Conservation (phyloP, 106 monocot species). For the Agapanthus africanus region DNA sequence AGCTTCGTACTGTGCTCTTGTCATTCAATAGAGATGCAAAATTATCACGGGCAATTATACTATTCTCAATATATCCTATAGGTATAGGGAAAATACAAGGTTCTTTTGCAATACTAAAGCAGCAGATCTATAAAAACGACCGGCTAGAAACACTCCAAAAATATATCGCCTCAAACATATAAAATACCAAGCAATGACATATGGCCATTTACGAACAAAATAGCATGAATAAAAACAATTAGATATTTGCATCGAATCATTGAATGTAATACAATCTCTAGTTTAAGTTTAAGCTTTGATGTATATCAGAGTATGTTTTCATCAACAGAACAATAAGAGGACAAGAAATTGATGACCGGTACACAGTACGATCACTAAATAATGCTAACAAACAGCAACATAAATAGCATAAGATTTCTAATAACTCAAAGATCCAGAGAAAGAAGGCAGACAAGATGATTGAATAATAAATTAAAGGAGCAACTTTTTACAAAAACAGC, state of each 20-base stretch:
- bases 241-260: neutral
- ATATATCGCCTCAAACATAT: neutral
- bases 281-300: neutral
- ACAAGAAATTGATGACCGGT: neutral
- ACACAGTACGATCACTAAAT: no score
- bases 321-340: neutral
- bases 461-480: neutral
- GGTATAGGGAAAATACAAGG: neutral
- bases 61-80: neutral
- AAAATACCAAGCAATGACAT: neutral
- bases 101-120: neutral
- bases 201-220: neutral
- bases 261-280: neutral
- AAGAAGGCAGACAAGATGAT: neutral
- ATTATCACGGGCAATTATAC: neutral
- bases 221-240: neutral
- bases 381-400: neutral
- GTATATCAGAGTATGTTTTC: neutral
- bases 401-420: neutral
- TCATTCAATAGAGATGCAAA: neutral
- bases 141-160: neutral
- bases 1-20: neutral
- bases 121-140: neutral
- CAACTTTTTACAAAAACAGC: neutral
- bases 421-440: neutral